Evolutionary conservation across 176 grass and related monocot species (phyloP), one percentile per base, ranked within the genome.

Genomic region (Aechmea fasciata): DNA sequence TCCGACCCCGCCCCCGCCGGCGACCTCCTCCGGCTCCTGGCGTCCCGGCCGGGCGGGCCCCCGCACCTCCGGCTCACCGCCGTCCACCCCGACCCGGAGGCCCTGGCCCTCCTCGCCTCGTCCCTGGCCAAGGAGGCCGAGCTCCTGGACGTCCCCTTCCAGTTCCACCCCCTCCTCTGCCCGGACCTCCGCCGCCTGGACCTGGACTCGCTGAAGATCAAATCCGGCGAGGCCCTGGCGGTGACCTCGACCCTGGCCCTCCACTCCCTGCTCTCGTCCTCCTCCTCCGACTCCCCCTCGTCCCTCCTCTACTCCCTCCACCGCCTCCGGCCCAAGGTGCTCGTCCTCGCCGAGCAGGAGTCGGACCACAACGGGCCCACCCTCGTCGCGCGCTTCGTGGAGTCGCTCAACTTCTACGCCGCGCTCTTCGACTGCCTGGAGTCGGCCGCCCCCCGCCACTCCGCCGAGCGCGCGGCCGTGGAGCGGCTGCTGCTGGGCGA

Each of bases 381-480:
- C 2, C 71, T 99, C 33, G 83, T 82, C 41, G 90, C 90, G 62
- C 74, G 94, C 15, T 93, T 99, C 81, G 84, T 90, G 41, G 90
- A 93, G 80, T 84, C 89, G 33, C 81, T 93, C 59, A 90, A 93
- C 71, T 93, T 87, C 84, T 99, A 99, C 77, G 94, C 94, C 0
- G 84, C 94, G 57, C 68, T 99, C 2, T 99, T 93, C 69, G 94
- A 99, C 75, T 90, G 89, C 75, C 87, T 99, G 2, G 94, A 99
- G 78, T 72, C 80, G 69, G 82, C 67, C 9, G 87, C 84, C 51
- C 51, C 84, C 17, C 80, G 90, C 3, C 81, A 82, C 4, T 94
- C 95, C 0, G 75, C 89, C 18, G 90, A 99, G 77, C 90, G 95
- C 13, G 84, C 87, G 29, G 80, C 82, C 28, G 82, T 94, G 1